Percentiles rank a stretch among this genome's conserved stretches.
Evolutionary conservation across 805 yeast species (phyloP).

Genomic region (Suhomyces sp.): DNA sequence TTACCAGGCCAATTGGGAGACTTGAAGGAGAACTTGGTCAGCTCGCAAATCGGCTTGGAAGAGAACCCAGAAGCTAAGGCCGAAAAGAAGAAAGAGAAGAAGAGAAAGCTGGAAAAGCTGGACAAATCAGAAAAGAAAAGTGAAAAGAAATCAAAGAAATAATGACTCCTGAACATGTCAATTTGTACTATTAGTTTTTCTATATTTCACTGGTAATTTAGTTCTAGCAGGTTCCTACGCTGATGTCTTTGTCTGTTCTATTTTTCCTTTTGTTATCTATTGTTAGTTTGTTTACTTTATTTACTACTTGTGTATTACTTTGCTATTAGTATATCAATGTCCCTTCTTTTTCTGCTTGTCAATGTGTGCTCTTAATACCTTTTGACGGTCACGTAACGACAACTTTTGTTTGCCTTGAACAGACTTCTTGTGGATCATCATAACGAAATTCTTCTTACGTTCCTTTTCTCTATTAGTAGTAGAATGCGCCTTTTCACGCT

Average conservation of each 20-base stretch:
- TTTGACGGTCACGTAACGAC: conserved; percentile 89
- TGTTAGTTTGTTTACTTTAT: neutral
- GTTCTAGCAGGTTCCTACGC: neutral
- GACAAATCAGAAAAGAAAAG: conserved; percentile 13
- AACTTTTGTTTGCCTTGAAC: conserved; percentile 92
- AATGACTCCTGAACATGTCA: neutral
- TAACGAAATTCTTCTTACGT: conserved; percentile 96
- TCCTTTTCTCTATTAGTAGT: conserved; percentile 96
- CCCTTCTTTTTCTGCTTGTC: conserved; percentile 90
- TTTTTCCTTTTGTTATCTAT: neutral
- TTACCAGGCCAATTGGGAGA: neutral
- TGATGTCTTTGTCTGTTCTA: neutral
- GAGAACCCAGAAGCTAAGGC: neutral
- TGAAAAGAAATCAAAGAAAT: conserved; percentile 16
- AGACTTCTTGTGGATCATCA: conserved; percentile 94
- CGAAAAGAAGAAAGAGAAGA: conserved; percentile 13
- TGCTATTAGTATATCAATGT: conserved; percentile 25
- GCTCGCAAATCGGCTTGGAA: neutral
- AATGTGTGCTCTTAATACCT: conserved; percentile 79
- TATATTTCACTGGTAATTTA: neutral
- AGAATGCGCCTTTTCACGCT: conserved; percentile 71
- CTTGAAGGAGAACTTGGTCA: neutral
- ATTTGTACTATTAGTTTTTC: neutral
- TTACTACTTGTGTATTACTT: neutral
- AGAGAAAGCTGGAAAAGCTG: conserved; percentile 13